Evolutionary conservation across 805 yeast species (phyloP), one percentile per base, ranked within the genome.

Genomic region (Zygosaccharomyces bisporus): DNA sequence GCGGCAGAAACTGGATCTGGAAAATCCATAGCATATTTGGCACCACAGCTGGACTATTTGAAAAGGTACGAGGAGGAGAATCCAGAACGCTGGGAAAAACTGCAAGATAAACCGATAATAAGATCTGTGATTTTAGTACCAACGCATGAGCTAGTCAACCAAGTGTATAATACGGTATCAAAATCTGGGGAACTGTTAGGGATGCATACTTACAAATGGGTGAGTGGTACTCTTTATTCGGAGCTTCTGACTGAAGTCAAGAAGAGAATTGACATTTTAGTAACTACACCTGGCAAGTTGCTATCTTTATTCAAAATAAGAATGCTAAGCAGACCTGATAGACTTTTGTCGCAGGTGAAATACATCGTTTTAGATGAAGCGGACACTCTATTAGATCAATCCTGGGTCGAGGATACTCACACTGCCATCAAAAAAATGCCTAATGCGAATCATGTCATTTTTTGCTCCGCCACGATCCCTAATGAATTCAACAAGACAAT

Each of bases 1-100:
- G 97, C 98, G 0, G 96, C 97, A 2, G 98, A 93, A 61, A 91
- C 99, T 0, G 99, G 99, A 0, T 84, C 95, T 0, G 99, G 99
- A 6, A 91, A 91, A 60, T 91, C 99, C 0, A 80, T 95, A 81
- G 89, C 97, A 0, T 91, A 90, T 58, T 60, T 93, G 48, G 79
- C 85, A 0, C 90, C 96, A 0, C 50, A 91, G 27, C 51, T 90
- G 30, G 83, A 87, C 38, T 79, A 77, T 50, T 64, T 90, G 50
- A 76, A 79, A 47, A 80, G 81, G 46, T 79, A 76, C 40, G 81
- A 82, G 45, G 46, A 63, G 2, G 70, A 62, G 41, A 42, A 41
- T 9, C 58, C 64, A 0, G 71, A 68, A 4, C 57, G 61, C 3
- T 71, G 74, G 70, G 67, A 59, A 10, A 50, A 34, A 17, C 49